Conservation (phyloP, 345 rosid genomes). For the Kandelia obovata region DNA sequence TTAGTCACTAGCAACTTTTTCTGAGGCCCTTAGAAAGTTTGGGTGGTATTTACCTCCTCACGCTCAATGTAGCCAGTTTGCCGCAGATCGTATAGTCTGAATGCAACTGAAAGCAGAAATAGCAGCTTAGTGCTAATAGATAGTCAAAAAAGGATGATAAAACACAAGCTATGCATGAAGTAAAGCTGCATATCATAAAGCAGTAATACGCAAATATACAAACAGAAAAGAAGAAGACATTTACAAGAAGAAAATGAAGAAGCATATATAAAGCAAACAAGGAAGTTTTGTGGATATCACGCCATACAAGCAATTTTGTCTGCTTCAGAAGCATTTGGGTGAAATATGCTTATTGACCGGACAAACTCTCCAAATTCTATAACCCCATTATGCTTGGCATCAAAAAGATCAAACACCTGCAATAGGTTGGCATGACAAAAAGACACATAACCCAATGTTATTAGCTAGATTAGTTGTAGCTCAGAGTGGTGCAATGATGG, state of each 20-base stretch:
- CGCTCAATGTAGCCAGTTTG: conserved; percentile 56
- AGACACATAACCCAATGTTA: background rate
- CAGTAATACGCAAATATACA: no score
- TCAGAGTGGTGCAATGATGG: background rate
- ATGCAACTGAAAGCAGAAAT: conserved; percentile 47
- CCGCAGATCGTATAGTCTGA: conserved; percentile 53
- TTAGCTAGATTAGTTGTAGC: no score
- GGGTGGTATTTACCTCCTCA: conserved; percentile 40
- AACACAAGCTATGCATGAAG: no score
- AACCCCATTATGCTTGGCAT: conserved; percentile 53
- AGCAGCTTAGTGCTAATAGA: background rate
- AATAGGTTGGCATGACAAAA: conserved; percentile 13
- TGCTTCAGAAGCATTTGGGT: conserved; percentile 46
- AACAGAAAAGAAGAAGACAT: no score
- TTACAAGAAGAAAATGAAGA: background rate
- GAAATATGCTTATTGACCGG: conserved; percentile 59
- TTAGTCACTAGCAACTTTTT: background rate
- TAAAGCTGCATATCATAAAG: no score
- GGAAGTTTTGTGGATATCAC: background rate
- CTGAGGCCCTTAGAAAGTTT: background rate
- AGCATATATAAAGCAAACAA: background rate
- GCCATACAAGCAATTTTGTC: conserved; percentile 54
- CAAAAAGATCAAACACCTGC: conserved; percentile 64
- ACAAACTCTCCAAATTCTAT: conserved; percentile 76
- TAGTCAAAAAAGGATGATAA: background rate